Base-by-base conservation (phyloP, 129 eudicot species). In the Logfia minima region DNA sequence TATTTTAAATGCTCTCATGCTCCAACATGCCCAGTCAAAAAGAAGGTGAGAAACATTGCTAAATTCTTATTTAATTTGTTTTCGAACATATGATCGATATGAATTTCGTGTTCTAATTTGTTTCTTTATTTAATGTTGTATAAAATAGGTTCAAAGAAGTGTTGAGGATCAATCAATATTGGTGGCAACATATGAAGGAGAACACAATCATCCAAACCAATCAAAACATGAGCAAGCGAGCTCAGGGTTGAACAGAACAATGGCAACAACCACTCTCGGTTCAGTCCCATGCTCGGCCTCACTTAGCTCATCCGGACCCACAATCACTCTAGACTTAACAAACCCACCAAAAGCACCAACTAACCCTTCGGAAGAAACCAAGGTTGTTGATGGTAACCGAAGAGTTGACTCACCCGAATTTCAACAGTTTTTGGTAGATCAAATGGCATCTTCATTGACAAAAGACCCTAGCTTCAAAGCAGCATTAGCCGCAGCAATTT, bases 1-100 rank as follows among this genome's bases (percentile, higher is more conserved):
- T 95, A 95, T 82, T 95, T 95, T 93, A 91, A 88, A 83, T 95
- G 97, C 86, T 89, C 99, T 35, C 91, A 89, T 85, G 99, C 99
- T 72, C 99, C 99, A 29, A 85, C 45, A 8, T 95, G 97, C 81
- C 99, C 97, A 1, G 99, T 95, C 61, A 95, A 95, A 83, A 95
- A 95, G 89, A 95, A 95, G 97, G 98, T 93, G 78, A 59, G 63
- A 59, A 66, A 11, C 16, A 34, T 18, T 73, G 29, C 31, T 39
- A 60, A 66, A 59, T 53, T 58, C 26, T 52, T 26, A 11, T 51
- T 26, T 53, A 2, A 62, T 6, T 37, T 13, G 5, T 17, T 2
- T 35, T 17, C 59, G 17, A 29, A 41, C 31, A 59, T 60, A 62
- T 43, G 16, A 51, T 5, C 39, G 32, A 18, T 41, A 34, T 41